Evolutionary conservation across 2,329 filamentous ascomycete genomes (phyloP).

Genomic region (Aspergillus viridinutans): DNA sequence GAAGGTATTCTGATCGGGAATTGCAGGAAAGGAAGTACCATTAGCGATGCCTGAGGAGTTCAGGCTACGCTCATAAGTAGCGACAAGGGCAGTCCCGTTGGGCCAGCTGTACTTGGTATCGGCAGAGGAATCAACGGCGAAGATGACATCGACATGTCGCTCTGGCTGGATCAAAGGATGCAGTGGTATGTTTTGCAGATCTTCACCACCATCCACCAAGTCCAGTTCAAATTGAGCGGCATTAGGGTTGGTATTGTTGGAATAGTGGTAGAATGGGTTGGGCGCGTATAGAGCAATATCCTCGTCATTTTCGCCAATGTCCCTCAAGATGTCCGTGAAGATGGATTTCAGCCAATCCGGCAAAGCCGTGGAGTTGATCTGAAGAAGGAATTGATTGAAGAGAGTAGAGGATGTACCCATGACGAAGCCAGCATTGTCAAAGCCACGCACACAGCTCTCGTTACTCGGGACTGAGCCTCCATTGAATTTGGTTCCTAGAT

Average conservation of each 20-base stretch:
- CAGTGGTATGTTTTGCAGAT: conserved; percentile 71
- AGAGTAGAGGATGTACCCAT: conserved; percentile 80
- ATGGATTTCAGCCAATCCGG: conserved; percentile 49
- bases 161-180: conserved; percentile 67
- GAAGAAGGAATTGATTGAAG: conserved; percentile 73
- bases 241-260: conserved; percentile 56
- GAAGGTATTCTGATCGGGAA: conserved; percentile 71
- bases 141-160: conserved; percentile 70
- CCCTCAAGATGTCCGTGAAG: conserved; percentile 50
- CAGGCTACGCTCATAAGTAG: conserved; percentile 63
- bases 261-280: conserved; percentile 68
- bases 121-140: conserved; percentile 70
- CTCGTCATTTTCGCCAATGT: conserved; percentile 55
- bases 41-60: conserved; percentile 53
- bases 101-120: conserved; percentile 66
- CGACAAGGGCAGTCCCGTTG: conserved; percentile 68
- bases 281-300: conserved; percentile 70
- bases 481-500: conserved; percentile 67
- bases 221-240: conserved; percentile 53
- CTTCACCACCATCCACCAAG: conserved; percentile 71
- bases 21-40: conserved; percentile 62
- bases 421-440: conserved; percentile 75
- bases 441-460: conserved; percentile 67
- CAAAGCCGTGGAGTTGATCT: conserved; percentile 53
- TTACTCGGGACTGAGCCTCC: conserved; percentile 54